Base-by-base conservation (phyloP, 805 yeast species). In the Barnettozyma sp. region DNA sequence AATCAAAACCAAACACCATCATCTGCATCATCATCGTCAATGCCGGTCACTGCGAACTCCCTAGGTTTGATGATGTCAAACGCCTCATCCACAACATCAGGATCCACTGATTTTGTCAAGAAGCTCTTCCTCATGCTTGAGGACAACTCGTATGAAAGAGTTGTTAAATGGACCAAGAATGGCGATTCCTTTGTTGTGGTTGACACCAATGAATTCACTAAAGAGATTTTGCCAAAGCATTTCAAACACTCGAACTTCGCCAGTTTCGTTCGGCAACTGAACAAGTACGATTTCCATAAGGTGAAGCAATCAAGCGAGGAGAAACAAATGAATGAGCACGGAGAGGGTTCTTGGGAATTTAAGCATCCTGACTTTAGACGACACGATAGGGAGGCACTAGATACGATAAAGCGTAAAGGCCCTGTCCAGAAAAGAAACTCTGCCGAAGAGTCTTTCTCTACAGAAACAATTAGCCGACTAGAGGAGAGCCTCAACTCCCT, bases 221-320 rank as follows among this genome's bases (percentile, higher is more conserved):
- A 81, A 45, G 82, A 80, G 34, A 82, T 92, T 11, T 70, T 92
- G 33, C 97, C 97, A 12, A 75, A 78, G 34, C 95, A 90, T 60
- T 92, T 92, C 66, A 90, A 88, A 52, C 98, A 92, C 60, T 76
- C 86, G 39, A 92, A 92, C 62, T 92, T 90, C 62, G 90, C 97
- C 24, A 76, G 88, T 48, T 90, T 90, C 63, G 97, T 90, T 15
- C 73, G 98, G 30, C 98, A 92, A 57, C 68, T 92, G 50, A 92
- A 92, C 68, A 92, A 92, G 60, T 92, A 92, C 55, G 98, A 90
- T 60, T 92, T 92, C 66, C 98, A 92, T 66, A 92, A 92, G 62
- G 94, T 92, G 30, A 84, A 90, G 55, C 68, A 76, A 30, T 65
- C 82, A 26, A 73, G 68, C 39, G 87, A 78, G 46, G 82, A 75